A percentile compares a stretch with the other conserved stretches of the same genome.
phyloP scores from a whole-genome alignment of 306 rosid genomes.

The Betula pendula region DNA sequence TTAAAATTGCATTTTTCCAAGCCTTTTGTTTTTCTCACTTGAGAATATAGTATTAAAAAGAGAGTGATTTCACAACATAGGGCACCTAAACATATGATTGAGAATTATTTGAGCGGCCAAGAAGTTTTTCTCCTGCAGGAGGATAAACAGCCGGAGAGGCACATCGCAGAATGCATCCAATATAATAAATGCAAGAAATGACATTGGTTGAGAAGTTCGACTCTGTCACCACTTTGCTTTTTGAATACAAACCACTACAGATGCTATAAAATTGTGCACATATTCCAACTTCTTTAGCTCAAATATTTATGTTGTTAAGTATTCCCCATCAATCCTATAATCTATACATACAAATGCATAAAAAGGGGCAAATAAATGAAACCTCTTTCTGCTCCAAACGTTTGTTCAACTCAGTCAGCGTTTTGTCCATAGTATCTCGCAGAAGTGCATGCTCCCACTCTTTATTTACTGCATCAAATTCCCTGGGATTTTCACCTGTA shows the following conservation, averaged over 20 bases:
- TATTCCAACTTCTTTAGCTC: neutral
- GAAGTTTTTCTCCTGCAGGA: neutral
- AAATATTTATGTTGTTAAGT: neutral
- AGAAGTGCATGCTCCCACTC: conserved; percentile 69
- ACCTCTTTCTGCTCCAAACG: conserved; percentile 89
- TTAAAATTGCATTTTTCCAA: neutral
- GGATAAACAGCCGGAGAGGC: neutral
- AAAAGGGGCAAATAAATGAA: conserved; percentile 16
- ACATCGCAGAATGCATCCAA: conserved; percentile 6
- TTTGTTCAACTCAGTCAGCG: conserved; percentile 70
- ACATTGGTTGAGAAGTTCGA: conserved; percentile 13
- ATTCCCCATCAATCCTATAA: neutral
- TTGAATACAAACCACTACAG: conserved; percentile 2
- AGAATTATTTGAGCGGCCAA: neutral
- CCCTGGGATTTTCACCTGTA: conserved; percentile 55
- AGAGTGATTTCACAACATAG: neutral
- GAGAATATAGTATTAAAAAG: neutral
- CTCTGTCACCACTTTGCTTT: conserved; percentile 1
- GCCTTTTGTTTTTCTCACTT: neutral
- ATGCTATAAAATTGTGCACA: neutral
- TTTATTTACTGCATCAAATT: conserved; percentile 58
- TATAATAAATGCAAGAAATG: neutral
- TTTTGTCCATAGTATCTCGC: conserved; percentile 71
- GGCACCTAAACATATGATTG: conserved; percentile 2
- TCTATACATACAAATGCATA: neutral